Evolutionary conservation across 2,329 filamentous ascomycete species (phyloP), one percentile per base, ranked within the genome.

Genomic region (Sporothrix euskadiensis): DNA sequence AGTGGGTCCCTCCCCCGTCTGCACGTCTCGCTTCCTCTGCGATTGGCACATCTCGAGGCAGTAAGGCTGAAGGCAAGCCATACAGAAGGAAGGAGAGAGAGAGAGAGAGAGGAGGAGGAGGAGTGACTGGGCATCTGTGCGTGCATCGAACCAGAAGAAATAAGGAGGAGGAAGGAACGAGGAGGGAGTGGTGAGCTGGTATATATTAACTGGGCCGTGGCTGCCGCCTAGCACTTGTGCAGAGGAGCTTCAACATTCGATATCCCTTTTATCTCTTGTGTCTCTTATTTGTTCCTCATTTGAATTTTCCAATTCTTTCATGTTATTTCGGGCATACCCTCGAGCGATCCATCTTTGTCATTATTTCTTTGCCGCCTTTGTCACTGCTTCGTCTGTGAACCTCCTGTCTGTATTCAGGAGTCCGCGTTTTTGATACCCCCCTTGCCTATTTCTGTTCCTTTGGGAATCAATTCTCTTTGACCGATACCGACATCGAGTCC

Each of bases 1-100:
- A 4, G 52, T 56, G 52, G 52, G 52, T 56, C 52, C 10, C 22
- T 32, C 10, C 26, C 57, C 30, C 16, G 14, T 32, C 63, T 32
- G 22, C 7, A 52, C 14, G 26, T 63, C 26, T 32, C 26, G 35
- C 39, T 63, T 49, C 41, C 19, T 41, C 63, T 65, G 22, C 9
- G 26, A 52, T 52, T 68, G 61, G 61, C 39, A 44, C 9, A 49
- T 19, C 8, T 47, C 44, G 65, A 68, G 30, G 22, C 26, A 52
- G 26, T 35, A 68, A 68, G 65, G 65, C 44, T 68, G 44, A 52
- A 35, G 14, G 65, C 26, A 35, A 52, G 65, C 44, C 65, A 68
- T 22, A 68, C 63, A 68, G 63, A 66, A 16, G 16, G 16, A 68
- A 44, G 12, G 12, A 68, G 52, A 22, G 52, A 54, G 52, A 56